These are phyloP conservation scores for Tilletiopsis washingtonensis DNA, from an alignment of 1,284 basidiomycete species.

Conservation along the genomic window DNA sequence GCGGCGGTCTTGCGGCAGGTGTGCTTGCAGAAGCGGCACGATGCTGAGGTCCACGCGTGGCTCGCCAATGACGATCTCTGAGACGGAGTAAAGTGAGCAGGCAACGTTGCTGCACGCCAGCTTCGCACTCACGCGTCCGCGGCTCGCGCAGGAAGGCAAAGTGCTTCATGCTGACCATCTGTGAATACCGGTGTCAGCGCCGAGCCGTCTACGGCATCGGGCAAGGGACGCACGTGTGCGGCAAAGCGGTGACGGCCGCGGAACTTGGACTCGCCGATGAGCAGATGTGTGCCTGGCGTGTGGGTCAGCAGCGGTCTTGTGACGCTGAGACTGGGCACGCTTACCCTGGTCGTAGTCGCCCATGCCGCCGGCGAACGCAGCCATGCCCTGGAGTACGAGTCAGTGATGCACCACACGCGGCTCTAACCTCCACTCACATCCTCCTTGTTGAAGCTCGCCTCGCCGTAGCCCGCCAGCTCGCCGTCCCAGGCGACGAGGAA, in stretches of 20 bases:
- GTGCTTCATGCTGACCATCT: constrained; percentile 23
- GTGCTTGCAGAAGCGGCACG: constrained; percentile 14
- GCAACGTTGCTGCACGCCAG: no score
- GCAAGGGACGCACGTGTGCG: no score
- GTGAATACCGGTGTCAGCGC: no score
- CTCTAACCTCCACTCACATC: constrained; percentile 15
- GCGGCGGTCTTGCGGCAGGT: constrained; percentile 16
- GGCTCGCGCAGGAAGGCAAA: constrained; percentile 23
- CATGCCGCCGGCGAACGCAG: constrained; percentile 27
- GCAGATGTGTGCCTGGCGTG: constrained; percentile 53
- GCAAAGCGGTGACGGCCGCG: constrained; percentile 45
- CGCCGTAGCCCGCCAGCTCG: constrained; percentile 55
- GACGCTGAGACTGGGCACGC: no score
- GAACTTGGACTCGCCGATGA: constrained; percentile 55
- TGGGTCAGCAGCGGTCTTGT: no score
- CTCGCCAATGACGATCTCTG: constrained; percentile 21
- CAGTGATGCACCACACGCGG: no score
- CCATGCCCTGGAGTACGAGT: constrained; percentile 18
- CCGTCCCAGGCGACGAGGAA: constrained; percentile 56
- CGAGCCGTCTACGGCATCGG: no score
- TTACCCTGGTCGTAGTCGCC: constrained; percentile 55
- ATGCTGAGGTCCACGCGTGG: constrained; percentile 19
- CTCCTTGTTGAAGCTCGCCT: constrained; percentile 55
- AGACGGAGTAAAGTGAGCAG: no score
- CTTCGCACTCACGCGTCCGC: no score